phyloP scores from a whole-genome alignment of 1,284 basidiomycete genomes.

The Ceraceosorus guamensis region DNA sequence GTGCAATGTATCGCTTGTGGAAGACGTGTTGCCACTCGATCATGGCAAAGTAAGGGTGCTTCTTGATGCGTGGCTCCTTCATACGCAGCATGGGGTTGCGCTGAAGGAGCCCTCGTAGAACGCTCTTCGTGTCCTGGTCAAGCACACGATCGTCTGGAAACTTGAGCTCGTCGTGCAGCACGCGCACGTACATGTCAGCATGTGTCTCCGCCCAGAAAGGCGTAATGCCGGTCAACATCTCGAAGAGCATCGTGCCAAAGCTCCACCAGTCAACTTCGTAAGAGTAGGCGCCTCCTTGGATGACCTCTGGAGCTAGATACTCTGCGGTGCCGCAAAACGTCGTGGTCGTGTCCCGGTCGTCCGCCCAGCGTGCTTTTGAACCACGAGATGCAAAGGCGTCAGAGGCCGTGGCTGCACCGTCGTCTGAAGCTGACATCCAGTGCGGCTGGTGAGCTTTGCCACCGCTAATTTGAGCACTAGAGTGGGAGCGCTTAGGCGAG shows the following conservation, averaged over 20 bases:
- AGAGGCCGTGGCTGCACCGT: slow-evolving; percentile 7
- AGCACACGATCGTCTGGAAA: slow-evolving; percentile 83
- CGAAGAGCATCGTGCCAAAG: slow-evolving; percentile 91
- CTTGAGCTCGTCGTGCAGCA: slow-evolving; percentile 74
- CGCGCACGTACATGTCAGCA: slow-evolving; percentile 86
- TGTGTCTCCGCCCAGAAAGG: slow-evolving; percentile 91
- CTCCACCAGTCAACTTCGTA: slow-evolving; percentile 98
- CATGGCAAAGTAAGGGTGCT: slow-evolving; percentile 90
- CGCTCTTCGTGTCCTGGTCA: slow-evolving; percentile 87
- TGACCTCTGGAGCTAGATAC: slow-evolving; percentile 55
- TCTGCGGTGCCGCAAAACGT: slow-evolving; percentile 65
- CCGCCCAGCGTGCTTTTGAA: slow-evolving; percentile 9
- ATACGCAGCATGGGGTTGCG: slow-evolving; percentile 81
- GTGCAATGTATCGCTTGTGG: slow-evolving; percentile 89
- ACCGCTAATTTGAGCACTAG: slow-evolving; percentile 16
- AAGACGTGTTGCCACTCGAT: slow-evolving; percentile 91
- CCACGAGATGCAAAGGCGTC: not conserved
- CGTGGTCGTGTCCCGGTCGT: slow-evolving; percentile 59
- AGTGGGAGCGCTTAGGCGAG: slow-evolving; percentile 31
- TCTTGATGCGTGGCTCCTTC: slow-evolving; percentile 84
- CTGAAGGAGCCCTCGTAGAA: slow-evolving; percentile 88
- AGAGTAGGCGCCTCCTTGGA: slow-evolving; percentile 79
- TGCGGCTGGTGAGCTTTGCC: slow-evolving; percentile 5
- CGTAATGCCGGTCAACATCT: slow-evolving; percentile 85
- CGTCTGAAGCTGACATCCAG: slow-evolving; percentile 17